A percentile compares a stretch with the other conserved stretches of the same genome.
phyloP scores from a whole-genome alignment of 306 rosid genomes.

The Rosa chinensis region DNA sequence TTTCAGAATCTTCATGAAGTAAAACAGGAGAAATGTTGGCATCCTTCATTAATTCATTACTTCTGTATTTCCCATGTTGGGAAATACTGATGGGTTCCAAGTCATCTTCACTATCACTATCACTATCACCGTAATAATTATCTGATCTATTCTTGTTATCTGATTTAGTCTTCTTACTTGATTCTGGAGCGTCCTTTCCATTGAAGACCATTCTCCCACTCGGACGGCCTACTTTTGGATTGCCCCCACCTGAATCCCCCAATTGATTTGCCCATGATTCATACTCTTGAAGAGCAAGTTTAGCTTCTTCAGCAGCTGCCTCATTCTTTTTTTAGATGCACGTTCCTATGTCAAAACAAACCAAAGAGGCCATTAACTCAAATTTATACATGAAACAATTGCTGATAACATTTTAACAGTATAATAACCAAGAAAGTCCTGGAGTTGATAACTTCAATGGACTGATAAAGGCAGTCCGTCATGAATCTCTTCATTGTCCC shows the following conservation, averaged over 20 bases:
- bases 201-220: slow-evolving; percentile 89
- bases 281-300: slow-evolving; percentile 68
- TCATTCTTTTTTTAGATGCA: slow-evolving; percentile 69
- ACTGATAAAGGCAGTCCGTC: slow-evolving; percentile 2
- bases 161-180: slow-evolving; percentile 42
- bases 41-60: slow-evolving; percentile 36
- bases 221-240: slow-evolving; percentile 33
- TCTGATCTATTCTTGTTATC: slow-evolving; percentile 48
- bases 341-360: slow-evolving; percentile 60
- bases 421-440: neutral
- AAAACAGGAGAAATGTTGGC: slow-evolving; percentile 28
- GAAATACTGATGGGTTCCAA: slow-evolving; percentile 35
- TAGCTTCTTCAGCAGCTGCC: slow-evolving; percentile 75
- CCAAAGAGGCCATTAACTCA: slow-evolving; percentile 16
- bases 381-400: neutral
- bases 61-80: slow-evolving; percentile 27
- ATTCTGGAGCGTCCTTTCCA: slow-evolving; percentile 45
- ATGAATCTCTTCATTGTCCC: neutral
- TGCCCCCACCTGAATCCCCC: slow-evolving; percentile 49
- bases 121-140: slow-evolving; percentile 55
- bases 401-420: slow-evolving; percentile 10
- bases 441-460: neutral
- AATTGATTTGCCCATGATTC: slow-evolving; percentile 59
- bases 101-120: slow-evolving; percentile 77
- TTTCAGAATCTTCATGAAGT: slow-evolving; percentile 40